Evolutionary conservation across 1,284 basidiomycete genomes (phyloP).

Genomic region (Moesziomyces globuligerus): DNA sequence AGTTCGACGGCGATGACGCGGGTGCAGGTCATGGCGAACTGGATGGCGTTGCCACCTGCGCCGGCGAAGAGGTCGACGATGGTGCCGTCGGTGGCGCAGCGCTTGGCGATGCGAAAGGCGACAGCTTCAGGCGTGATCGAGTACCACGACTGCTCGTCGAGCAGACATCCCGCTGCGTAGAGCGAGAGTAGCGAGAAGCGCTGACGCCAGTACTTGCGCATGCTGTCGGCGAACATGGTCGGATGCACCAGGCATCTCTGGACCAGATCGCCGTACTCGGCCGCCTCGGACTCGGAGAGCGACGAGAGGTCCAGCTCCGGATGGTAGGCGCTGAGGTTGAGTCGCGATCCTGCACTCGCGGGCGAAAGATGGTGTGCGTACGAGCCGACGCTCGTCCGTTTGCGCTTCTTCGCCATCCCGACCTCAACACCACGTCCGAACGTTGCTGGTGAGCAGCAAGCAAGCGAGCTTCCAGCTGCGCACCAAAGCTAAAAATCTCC

Average conservation of each 20-base stretch:
- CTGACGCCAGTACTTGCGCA: conserved; percentile 50
- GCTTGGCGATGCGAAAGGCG: conserved; percentile 87
- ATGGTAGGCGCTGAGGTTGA: conserved; percentile 35
- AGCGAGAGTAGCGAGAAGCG: conserved; percentile 56
- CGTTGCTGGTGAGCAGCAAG: no score
- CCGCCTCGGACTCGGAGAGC: background rate
- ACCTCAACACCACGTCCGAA: no score
- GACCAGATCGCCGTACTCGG: conserved; percentile 13
- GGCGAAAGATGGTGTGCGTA: conserved; percentile 12
- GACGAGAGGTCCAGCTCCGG: conserved; percentile 16
- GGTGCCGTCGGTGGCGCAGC: conserved; percentile 72
- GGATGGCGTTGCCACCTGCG: conserved; percentile 96
- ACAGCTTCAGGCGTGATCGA: conserved; percentile 93
- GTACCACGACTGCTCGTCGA: conserved; percentile 94
- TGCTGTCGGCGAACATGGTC: conserved; percentile 4
- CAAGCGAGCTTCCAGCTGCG: no score
- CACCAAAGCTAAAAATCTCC: no score
- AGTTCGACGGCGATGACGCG: conserved; percentile 91
- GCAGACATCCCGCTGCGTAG: conserved; percentile 52
- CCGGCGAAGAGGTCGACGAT: conserved; percentile 95
- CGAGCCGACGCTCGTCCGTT: conserved; percentile 13
- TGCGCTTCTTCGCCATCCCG: conserved; percentile 31
- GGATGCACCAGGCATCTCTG: conserved; percentile 30
- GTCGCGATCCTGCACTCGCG: background rate
- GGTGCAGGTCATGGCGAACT: conserved; percentile 94